Evolutionary conservation across 1,284 basidiomycete species (phyloP).

Genomic region (Boletus smithii): DNA sequence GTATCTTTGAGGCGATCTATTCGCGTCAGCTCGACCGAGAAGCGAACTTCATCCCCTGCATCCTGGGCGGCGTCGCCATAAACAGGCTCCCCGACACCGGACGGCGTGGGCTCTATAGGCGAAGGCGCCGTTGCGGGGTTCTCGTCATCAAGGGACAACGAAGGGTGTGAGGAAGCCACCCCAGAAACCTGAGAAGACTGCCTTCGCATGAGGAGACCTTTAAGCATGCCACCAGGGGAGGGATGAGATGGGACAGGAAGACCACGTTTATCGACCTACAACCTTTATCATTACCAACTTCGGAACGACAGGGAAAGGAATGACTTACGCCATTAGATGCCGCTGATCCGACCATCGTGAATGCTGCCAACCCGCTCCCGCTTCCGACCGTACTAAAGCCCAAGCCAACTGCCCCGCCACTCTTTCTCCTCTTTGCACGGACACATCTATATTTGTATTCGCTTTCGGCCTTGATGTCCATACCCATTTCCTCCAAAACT

Average conservation of each 20-base stretch:
- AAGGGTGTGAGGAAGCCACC: slow-evolving; percentile 34
- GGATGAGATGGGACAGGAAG: slow-evolving; percentile 73
- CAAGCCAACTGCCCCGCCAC: slow-evolving; percentile 38
- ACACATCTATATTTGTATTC: slow-evolving; percentile 87
- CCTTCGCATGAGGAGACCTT: slow-evolving; percentile 81
- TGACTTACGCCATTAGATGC: slow-evolving; percentile 73
- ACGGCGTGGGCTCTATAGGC: slow-evolving; percentile 33
- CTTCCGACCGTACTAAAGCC: slow-evolving; percentile 41
- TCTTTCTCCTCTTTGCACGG: slow-evolving; percentile 67
- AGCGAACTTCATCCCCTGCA: slow-evolving; percentile 89
- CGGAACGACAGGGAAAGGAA: slow-evolving; percentile 1
- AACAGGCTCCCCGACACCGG: slow-evolving; percentile 47
- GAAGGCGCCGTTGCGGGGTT: slow-evolving; percentile 22
- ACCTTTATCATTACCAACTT: slow-evolving; percentile 9
- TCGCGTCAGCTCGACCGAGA: slow-evolving; percentile 86
- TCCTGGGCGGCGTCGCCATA: slow-evolving; percentile 80
- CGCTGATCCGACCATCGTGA: slow-evolving; percentile 73
- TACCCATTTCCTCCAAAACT: slow-evolving; percentile 85
- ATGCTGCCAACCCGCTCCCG: slow-evolving; percentile 60
- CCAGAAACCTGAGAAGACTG: slow-evolving; percentile 75
- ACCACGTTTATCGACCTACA: slow-evolving; percentile 78
- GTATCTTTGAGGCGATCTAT: slow-evolving; percentile 85
- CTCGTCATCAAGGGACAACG: slow-evolving; percentile 43
- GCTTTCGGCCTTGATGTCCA: slow-evolving; percentile 83
- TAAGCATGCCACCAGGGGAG: slow-evolving; percentile 74